Percentiles rank a stretch among this genome's conserved stretches.
These are phyloP conservation scores for Elsinoe fawcettii DNA, from an alignment of 2,329 filamentous ascomycete species.

Conservation along the genomic window DNA sequence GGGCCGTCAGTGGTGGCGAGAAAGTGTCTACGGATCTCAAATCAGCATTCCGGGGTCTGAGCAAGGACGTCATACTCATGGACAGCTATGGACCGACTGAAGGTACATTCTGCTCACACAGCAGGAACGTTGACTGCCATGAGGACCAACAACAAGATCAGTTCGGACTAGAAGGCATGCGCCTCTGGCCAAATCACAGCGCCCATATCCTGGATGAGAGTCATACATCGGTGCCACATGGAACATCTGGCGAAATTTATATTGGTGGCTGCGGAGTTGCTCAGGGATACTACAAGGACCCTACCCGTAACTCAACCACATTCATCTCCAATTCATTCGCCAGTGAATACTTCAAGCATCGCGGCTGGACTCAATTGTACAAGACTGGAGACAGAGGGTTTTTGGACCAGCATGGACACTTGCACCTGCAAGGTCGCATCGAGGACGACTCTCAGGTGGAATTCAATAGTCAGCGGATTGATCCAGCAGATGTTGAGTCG, in stretches of 20 bases:
- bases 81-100: background rate
- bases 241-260: conserved; percentile 37
- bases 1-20: background rate
- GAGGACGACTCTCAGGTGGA: conserved; percentile 41
- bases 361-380: background rate
- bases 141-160: too few relatives aligned
- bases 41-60: background rate
- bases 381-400: conserved; percentile 36
- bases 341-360: conserved; percentile 25
- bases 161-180: too few relatives aligned
- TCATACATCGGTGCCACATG: conserved; percentile 33
- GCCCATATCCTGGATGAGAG: conserved; percentile 38
- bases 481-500: conserved; percentile 42
- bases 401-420: conserved; percentile 29
- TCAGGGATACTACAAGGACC: conserved; percentile 30
- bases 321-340: background rate
- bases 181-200: too few relatives aligned
- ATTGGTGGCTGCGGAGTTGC: conserved; percentile 35
- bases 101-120: background rate
- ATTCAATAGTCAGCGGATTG: conserved; percentile 39
- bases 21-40: background rate
- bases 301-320: background rate
- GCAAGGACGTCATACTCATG: background rate
- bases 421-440: conserved; percentile 34
- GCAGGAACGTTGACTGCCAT: background rate